Evolutionary conservation across 257 asterid species (phyloP).

Genomic region (Gentiana dahurica): DNA sequence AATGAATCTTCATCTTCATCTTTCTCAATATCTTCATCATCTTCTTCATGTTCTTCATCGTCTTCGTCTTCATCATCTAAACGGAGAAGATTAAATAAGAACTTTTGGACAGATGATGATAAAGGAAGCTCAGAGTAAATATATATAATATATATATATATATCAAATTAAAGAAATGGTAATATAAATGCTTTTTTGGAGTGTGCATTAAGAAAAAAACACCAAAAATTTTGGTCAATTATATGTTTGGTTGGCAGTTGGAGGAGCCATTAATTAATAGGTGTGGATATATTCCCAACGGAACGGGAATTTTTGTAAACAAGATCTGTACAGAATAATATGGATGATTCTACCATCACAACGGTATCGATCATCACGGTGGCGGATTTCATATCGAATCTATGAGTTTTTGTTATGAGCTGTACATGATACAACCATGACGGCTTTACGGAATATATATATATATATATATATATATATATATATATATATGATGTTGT

Average conservation of each 20-base stretch:
- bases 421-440: too few species aligned
- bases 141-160: too few species aligned
- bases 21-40: constrained; percentile 27
- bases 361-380: too few species aligned
- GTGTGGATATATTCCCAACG: too few species aligned
- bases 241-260: constrained; percentile 25
- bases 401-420: too few species aligned
- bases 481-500: constrained; percentile 1
- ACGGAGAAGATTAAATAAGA: constrained; percentile 60
- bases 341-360: too few species aligned
- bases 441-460: too few species aligned
- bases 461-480: too few species aligned
- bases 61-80: constrained; percentile 46
- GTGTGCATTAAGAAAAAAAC: constrained; percentile 25
- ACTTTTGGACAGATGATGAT: constrained; percentile 47
- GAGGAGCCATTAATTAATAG: constrained; percentile 17
- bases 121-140: constrained; percentile 31
- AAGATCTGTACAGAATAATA: constrained; percentile 2
- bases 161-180: constrained; percentile 11
- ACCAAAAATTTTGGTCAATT: too few species aligned
- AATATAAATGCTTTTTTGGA: constrained; percentile 44
- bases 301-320: too few species aligned
- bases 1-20: constrained; percentile 32
- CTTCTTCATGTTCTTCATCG: constrained; percentile 28
- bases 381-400: too few species aligned